A percentile compares a stretch with the other conserved stretches of the same genome.
Evolutionary conservation across 139 green algal species (phyloP).

Genomic region (Tetraselmis chui): DNA sequence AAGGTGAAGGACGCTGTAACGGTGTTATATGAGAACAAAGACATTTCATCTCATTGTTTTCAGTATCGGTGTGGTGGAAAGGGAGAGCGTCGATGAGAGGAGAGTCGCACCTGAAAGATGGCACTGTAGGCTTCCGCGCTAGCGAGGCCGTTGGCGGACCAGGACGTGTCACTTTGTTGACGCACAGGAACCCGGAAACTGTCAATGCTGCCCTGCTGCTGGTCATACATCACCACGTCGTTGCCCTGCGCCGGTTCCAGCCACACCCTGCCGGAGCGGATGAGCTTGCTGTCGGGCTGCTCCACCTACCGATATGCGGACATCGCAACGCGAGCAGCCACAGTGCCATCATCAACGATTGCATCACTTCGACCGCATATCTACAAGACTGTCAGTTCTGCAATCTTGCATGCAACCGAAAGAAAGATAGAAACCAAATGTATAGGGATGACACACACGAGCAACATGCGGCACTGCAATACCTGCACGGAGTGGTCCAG

Average conservation of each 20-base stretch:
- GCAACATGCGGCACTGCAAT: too few species aligned
- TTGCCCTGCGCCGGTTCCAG: background rate
- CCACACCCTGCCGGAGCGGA: background rate
- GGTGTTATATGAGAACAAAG: too few species aligned
- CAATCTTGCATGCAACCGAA: too few species aligned
- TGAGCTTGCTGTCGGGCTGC: background rate
- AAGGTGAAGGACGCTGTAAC: too few species aligned
- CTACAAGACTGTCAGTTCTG: too few species aligned
- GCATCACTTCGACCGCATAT: too few species aligned
- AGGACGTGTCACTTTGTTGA: background rate
- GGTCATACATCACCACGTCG: background rate
- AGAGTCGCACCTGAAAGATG: background rate
- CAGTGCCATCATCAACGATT: too few species aligned
- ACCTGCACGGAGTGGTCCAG: background rate
- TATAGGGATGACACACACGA: too few species aligned
- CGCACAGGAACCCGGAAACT: background rate
- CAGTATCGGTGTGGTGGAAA: too few species aligned
- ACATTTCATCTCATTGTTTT: too few species aligned
- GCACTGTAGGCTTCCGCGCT: background rate
- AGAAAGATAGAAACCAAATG: too few species aligned
- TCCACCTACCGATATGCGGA: background rate
- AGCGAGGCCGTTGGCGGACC: background rate
- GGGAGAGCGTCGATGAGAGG: too few species aligned
- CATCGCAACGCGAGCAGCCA: background rate
- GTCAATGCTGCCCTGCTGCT: background rate